Conservation (phyloP, 2,329 filamentous ascomycete genomes). For the Phaeosphaeriaceae sp. region DNA sequence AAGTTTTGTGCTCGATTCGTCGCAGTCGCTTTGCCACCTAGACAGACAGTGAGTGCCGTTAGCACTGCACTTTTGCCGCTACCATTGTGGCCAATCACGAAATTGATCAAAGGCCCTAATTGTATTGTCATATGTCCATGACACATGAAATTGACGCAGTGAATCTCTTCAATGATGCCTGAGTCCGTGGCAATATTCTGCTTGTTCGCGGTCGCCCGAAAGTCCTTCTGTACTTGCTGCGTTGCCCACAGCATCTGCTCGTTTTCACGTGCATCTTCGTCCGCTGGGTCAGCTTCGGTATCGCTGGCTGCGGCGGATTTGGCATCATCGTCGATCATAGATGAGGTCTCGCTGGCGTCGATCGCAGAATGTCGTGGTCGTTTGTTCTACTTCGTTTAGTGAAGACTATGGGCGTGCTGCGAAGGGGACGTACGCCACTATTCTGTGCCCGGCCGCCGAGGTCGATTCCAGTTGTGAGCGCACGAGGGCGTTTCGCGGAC, state of each 20-base stretch:
- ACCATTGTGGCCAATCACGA: slow-evolving; percentile 96
- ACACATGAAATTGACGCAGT: slow-evolving; percentile 96
- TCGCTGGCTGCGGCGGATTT: slow-evolving; percentile 12
- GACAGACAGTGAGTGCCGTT: slow-evolving; percentile 88
- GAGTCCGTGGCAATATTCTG: slow-evolving; percentile 77
- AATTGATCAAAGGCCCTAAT: slow-evolving; percentile 95
- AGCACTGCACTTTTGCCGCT: slow-evolving; percentile 97
- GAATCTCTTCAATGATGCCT: slow-evolving; percentile 87
- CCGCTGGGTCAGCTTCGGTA: slow-evolving; percentile 16
- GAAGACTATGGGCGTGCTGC: not conserved
- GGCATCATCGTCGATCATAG: not conserved
- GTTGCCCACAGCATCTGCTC: slow-evolving; percentile 35
- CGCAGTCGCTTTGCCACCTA: slow-evolving; percentile 91
- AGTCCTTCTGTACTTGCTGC: slow-evolving; percentile 37
- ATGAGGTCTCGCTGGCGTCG: slow-evolving; percentile 19
- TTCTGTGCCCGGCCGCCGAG: slow-evolving; percentile 13
- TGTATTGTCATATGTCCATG: slow-evolving; percentile 81
- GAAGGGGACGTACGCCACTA: slow-evolving; percentile 25
- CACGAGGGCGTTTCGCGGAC: slow-evolving; percentile 42
- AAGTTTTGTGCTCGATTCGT: slow-evolving; percentile 92
- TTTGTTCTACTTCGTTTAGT: slow-evolving; percentile 38
- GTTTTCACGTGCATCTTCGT: slow-evolving; percentile 24
- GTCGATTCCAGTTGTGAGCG: slow-evolving; percentile 27
- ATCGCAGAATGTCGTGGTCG: slow-evolving; percentile 33
- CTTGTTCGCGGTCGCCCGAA: slow-evolving; percentile 25